These are phyloP conservation scores for Phytophthora pluvialis DNA, from an alignment of 352 stramenopile species.

Conservation along the genomic window DNA sequence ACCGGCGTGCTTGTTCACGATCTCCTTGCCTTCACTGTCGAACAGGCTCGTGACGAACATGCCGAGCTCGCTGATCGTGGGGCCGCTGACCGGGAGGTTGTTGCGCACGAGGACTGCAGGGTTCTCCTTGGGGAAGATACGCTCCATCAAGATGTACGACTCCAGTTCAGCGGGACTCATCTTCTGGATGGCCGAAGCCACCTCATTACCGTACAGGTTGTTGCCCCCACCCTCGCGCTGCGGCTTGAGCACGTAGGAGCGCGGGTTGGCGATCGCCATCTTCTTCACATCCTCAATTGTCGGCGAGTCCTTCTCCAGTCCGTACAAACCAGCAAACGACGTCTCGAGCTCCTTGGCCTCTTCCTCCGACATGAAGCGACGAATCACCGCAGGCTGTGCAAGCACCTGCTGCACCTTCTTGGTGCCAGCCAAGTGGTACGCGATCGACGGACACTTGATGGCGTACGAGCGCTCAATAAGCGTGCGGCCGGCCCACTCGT, in stretches of 20 bases:
- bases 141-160: conserved; percentile 97
- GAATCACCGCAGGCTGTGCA: conserved; percentile 79
- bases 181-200: conserved; percentile 85
- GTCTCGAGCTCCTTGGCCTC: conserved; percentile 79
- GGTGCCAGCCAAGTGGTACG: conserved; percentile 96
- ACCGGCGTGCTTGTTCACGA: conserved; percentile 94
- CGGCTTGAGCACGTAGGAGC: conserved; percentile 96
- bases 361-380: conserved; percentile 88
- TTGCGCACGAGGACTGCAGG: conserved; percentile 83
- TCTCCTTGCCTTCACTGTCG: conserved; percentile 70
- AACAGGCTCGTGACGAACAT: conserved; percentile 94
- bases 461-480: conserved; percentile 91
- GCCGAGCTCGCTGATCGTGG: conserved; percentile 95
- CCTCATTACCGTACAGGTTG: conserved; percentile 96
- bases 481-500: conserved; percentile 91
- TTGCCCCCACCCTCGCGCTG: conserved; percentile 98
- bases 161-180: conserved; percentile 79
- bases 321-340: conserved; percentile 96
- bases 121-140: conserved; percentile 93
- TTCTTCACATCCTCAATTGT: conserved; percentile 76
- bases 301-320: conserved; percentile 86
- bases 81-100: conserved; percentile 68
- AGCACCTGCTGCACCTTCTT: conserved; percentile 99
- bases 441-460: conserved; percentile 96
- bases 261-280: conserved; percentile 66